Evolutionary conservation across 306 rosid species (phyloP).

Genomic region (Vigna hirtella): DNA sequence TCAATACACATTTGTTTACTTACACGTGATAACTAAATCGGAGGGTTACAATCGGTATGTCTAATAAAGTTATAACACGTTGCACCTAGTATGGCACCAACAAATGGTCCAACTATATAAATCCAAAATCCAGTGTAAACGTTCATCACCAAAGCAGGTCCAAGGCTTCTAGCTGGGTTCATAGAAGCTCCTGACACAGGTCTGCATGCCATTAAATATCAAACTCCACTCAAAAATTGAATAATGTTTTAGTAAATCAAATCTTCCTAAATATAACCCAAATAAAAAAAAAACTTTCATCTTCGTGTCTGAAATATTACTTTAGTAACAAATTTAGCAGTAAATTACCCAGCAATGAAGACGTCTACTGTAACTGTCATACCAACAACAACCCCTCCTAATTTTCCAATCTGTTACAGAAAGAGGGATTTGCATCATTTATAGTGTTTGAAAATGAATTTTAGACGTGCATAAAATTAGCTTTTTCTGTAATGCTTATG

Average conservation of each 20-base stretch:
- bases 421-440: not conserved
- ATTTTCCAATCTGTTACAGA: slow-evolving; percentile 62
- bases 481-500: too few relatives aligned
- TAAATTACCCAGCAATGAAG: slow-evolving; percentile 69
- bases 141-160: slow-evolving; percentile 67
- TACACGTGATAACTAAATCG: too few relatives aligned
- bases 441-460: not conserved
- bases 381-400: slow-evolving; percentile 77
- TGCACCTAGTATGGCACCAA: slow-evolving; percentile 63
- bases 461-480: not conserved
- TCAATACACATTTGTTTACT: too few relatives aligned
- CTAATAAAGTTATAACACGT: slow-evolving; percentile 60
- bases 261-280: not conserved
- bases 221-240: slow-evolving; percentile 5
- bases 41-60: slow-evolving; percentile 12
- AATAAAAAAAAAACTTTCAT: not conserved
- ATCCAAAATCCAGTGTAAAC: slow-evolving; percentile 57
- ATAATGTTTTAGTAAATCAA: not conserved
- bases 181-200: slow-evolving; percentile 72
- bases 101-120: slow-evolving; percentile 55
- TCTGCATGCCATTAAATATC: slow-evolving; percentile 50
- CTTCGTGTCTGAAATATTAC: not conserved
- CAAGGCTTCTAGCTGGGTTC: slow-evolving; percentile 82
- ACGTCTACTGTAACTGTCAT: slow-evolving; percentile 62
- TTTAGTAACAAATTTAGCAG: not conserved